Evolutionary conservation across 2,329 filamentous ascomycete species (phyloP), one percentile per base, ranked within the genome.

Genomic region (Stachybotrys chartarum): DNA sequence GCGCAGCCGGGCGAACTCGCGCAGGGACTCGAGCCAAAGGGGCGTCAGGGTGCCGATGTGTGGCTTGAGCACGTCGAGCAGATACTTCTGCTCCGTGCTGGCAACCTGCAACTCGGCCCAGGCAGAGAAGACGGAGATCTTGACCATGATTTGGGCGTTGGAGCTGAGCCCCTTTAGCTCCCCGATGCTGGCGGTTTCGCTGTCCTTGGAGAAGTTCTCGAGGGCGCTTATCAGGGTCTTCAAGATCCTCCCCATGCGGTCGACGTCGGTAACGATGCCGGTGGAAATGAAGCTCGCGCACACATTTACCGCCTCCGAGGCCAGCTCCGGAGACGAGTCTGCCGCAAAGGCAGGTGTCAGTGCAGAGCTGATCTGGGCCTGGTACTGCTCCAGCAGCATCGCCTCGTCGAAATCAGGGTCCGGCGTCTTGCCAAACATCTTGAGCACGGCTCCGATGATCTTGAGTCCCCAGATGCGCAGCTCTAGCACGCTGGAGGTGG

Each of bases 401-500:
- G 90, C 94, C 72, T 99, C 94, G n/a, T 93, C 84, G 67, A 99
- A 99, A 68, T 99, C 94, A 0, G 94, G 95, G 72, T 99, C 94
- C 1, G 93, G 90, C 1, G 90, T 91, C 67, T 91, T 93, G 54
- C 94, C 94, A 74, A 99, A 99, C 78, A 97, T 91, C 77, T 92
- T 96, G 52, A 99, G 77, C 10, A 97, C 85, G 56, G 92, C 90
- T 57, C 96, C 92, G 55, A 99, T 91, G 54, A 99, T 96, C 69
- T 92, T 92, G 59, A 99, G 74, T 30, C 94, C 94, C 78, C 91
- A 91, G 45, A 99, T 87, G 30, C 94, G 83, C 56, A 99, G 80
- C 65, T 96, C 89, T 30, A 96, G 82, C 1, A 99, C 92, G 61
- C 89, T 90, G 2, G 93, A 93, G 1, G 94, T 99, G 1, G 93